Conservation (phyloP, 495 filamentous ascomycete genomes). For the Penicillium bialowiezense region DNA sequence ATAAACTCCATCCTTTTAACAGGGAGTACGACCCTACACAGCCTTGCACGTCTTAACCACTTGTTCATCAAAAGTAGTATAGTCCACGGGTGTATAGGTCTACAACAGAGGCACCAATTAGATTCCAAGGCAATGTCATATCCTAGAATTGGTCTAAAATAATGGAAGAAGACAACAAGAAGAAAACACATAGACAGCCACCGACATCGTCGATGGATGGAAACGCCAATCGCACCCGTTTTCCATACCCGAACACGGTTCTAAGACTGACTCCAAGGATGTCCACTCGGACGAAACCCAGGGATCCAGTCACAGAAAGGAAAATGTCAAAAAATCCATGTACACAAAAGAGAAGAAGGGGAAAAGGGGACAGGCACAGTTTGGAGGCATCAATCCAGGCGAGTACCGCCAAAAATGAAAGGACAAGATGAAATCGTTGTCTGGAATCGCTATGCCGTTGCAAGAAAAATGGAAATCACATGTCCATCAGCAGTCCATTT, state of each 20-base stretch:
- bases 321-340: slow-evolving; percentile 46
- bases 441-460: slow-evolving; percentile 45
- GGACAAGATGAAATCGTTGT: slow-evolving; percentile 31
- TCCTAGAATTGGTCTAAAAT: slow-evolving; percentile 28
- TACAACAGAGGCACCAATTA: not conserved
- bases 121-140: slow-evolving; percentile 21
- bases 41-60: no score
- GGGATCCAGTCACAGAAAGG: slow-evolving; percentile 30
- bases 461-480: slow-evolving; percentile 31
- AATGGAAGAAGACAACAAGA: slow-evolving; percentile 14
- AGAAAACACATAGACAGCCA: slow-evolving; percentile 33
- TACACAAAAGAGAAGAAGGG: slow-evolving; percentile 39
- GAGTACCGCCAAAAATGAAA: slow-evolving; percentile 22
- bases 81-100: no score
- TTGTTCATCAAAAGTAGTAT: no score
- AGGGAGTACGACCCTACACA: no score
- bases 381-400: slow-evolving; percentile 21
- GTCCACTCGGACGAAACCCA: slow-evolving; percentile 28
- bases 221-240: slow-evolving; percentile 52
- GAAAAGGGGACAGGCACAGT: slow-evolving; percentile 17
- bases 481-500: slow-evolving; percentile 27
- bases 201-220: slow-evolving; percentile 38
- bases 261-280: slow-evolving; percentile 44
- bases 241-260: slow-evolving; percentile 50
- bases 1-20: no score